Evolutionary conservation across 768 basidiomycete species (phyloP).

Genomic region (Suillus spraguei): DNA sequence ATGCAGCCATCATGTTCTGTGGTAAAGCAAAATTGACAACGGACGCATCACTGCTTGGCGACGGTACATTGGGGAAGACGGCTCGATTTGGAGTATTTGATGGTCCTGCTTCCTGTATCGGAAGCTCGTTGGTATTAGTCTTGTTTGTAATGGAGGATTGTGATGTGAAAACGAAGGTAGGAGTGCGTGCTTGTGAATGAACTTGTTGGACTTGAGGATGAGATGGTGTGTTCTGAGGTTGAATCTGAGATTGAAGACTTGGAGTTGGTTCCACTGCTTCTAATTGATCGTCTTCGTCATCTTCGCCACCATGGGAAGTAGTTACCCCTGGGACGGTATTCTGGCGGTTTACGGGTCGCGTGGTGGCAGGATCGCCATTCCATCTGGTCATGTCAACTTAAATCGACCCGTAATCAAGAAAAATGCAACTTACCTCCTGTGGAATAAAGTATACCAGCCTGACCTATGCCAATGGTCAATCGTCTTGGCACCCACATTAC

Average conservation of each 20-base stretch:
- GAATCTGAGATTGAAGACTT: constrained; percentile 38
- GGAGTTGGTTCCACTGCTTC: constrained; percentile 40
- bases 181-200: constrained; percentile 22
- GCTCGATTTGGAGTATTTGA: constrained; percentile 22
- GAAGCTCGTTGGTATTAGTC: constrained; percentile 20
- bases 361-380: constrained; percentile 67
- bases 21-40: constrained; percentile 54
- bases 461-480: constrained; percentile 80
- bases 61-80: constrained; percentile 14
- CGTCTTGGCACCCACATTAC: constrained; percentile 70
- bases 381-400: constrained; percentile 44
- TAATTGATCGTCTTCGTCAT: constrained; percentile 52
- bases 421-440: constrained; percentile 50
- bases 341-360: constrained; percentile 47
- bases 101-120: constrained; percentile 21
- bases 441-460: constrained; percentile 79
- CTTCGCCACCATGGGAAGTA: constrained; percentile 45
- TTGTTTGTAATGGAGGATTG: constrained; percentile 18
- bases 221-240: constrained; percentile 34
- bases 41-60: constrained; percentile 39
- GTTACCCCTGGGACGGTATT: constrained; percentile 34
- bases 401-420: constrained; percentile 15
- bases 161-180: constrained; percentile 20
- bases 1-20: constrained; percentile 57
- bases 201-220: constrained; percentile 45